Conservation (phyloP, 208 protist genomes). For the Borovskyia barvae region DNA sequence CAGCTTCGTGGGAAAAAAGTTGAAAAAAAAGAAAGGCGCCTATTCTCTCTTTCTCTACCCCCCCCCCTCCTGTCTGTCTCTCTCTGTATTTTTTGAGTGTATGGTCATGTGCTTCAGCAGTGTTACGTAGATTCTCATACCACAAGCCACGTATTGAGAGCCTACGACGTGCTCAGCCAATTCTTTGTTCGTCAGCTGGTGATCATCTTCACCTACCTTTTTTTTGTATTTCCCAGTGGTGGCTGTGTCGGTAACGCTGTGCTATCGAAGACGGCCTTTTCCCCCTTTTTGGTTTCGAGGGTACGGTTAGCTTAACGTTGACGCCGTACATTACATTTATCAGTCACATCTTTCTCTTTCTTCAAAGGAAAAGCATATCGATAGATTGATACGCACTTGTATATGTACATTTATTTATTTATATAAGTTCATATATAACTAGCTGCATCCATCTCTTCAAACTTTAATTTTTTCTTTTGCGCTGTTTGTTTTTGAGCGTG, state of each 20-base stretch:
- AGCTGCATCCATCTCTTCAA: neutral
- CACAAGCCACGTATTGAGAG: constrained; percentile 2
- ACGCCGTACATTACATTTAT: no score
- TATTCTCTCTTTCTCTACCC: neutral
- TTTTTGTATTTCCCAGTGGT: neutral
- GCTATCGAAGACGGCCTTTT: neutral
- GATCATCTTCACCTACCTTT: neutral
- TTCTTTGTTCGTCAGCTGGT: neutral
- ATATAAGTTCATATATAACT: neutral
- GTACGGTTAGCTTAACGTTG: neutral
- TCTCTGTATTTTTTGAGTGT: no score
- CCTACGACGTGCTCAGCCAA: neutral
- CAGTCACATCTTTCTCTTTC: constrained; percentile 13
- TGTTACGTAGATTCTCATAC: no score
- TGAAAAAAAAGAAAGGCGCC: no score
- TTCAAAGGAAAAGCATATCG: no score
- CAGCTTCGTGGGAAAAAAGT: no score
- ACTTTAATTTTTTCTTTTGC: neutral
- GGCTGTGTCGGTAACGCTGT: neutral
- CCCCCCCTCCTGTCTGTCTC: neutral
- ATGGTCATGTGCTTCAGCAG: no score
- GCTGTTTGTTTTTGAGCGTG: neutral
- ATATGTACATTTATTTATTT: neutral
- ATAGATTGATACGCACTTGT: no score
- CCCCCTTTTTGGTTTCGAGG: neutral